Evolutionary conservation across 75 land plant species (phyloP).

Genomic region (Adiantum capillusveneris): DNA sequence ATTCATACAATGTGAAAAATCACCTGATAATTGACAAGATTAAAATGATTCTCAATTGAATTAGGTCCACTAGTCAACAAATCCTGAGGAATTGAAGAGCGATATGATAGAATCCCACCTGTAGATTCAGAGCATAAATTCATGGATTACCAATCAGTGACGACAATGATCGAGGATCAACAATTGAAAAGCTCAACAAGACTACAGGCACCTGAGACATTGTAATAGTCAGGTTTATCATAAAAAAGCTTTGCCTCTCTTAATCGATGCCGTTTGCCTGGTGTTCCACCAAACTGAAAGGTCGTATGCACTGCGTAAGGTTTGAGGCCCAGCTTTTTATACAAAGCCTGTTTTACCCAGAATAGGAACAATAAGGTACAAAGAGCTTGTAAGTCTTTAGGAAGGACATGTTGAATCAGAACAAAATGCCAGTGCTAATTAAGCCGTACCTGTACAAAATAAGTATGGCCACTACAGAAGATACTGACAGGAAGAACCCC

Average conservation of each 20-base stretch:
- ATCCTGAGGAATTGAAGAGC: constrained; percentile 62
- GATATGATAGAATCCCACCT: constrained; percentile 83
- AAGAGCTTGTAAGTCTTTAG: too few relatives aligned
- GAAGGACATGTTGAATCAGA: too few relatives aligned
- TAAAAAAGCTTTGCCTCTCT: constrained; percentile 85
- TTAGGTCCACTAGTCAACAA: constrained; percentile 70
- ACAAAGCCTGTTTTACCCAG: constrained; percentile 24
- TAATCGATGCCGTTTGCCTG: constrained; percentile 86
- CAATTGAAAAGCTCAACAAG: not conserved
- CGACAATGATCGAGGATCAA: not conserved
- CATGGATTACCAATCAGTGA: too few relatives aligned
- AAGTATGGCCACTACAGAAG: constrained; percentile 98
- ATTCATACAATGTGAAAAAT: too few relatives aligned
- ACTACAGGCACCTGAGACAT: constrained; percentile 51
- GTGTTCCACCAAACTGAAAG: constrained; percentile 94
- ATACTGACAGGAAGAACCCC: constrained; percentile 90
- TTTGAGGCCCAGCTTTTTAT: constrained; percentile 62
- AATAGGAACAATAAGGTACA: constrained; percentile 21
- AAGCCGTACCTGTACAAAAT: constrained; percentile 79
- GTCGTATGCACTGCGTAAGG: constrained; percentile 98
- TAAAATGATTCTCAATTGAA: constrained; percentile 72
- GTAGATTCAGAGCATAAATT: constrained; percentile 4
- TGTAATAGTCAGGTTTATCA: constrained; percentile 87
- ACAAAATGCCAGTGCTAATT: not conserved
- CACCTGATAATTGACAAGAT: constrained; percentile 88